Percentiles rank a stretch among this genome's conserved stretches.
Evolutionary conservation across 1,139 yeast genomes (phyloP).

Genomic region (Meyerozyma guilliermondii): DNA sequence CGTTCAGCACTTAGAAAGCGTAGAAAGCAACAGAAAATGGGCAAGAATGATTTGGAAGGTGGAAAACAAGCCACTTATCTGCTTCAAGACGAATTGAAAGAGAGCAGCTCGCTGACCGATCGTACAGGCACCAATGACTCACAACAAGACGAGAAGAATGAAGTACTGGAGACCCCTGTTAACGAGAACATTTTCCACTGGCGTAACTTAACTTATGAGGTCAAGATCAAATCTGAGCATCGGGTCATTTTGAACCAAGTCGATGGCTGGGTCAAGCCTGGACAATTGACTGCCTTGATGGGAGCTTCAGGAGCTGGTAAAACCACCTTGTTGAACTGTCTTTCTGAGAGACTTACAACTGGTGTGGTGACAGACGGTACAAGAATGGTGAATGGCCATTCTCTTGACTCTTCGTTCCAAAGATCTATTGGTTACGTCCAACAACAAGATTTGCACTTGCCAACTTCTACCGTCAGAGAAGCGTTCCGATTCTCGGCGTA

Average conservation of each 20-base stretch:
- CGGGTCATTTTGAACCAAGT: constrained; percentile 14
- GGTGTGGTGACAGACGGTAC: constrained; percentile 10
- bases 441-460: constrained; percentile 11
- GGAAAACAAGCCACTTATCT: neutral
- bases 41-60: neutral
- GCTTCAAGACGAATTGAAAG: neutral
- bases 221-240: constrained; percentile 14
- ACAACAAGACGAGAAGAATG: constrained; percentile 5
- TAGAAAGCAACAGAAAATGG: neutral
- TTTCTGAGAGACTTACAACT: constrained; percentile 9
- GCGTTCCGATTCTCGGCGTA: constrained; percentile 11
- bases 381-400: constrained; percentile 10
- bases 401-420: constrained; percentile 28
- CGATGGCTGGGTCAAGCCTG: constrained; percentile 18
- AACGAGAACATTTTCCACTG: constrained; percentile 13
- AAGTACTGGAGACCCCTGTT: neutral
- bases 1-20: constrained; percentile 1
- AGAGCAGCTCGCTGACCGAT: neutral
- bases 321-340: constrained; percentile 11
- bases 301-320: constrained; percentile 13
- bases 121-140: constrained; percentile 6
- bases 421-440: constrained; percentile 29
- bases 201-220: constrained; percentile 14
- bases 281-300: constrained; percentile 14
- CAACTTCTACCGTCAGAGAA: constrained; percentile 10